Evolutionary conservation across 768 basidiomycete species (phyloP).

Genomic region (Pulveroboletus frians): DNA sequence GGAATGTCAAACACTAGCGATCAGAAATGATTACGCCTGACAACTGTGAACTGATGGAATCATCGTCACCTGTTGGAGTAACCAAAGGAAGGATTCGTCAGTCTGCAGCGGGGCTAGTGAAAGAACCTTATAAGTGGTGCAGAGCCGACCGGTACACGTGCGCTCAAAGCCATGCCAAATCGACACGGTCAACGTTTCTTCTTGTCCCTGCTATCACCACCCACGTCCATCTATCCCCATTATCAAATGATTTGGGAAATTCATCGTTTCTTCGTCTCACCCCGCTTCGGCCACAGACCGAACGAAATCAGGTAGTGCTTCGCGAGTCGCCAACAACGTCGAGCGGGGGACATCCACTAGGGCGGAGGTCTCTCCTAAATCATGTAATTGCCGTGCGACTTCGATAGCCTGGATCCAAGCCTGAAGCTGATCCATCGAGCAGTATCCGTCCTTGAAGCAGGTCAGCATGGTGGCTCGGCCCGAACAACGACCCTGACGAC

Average conservation of each 20-base stretch:
- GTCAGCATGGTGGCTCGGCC: conserved; percentile 32
- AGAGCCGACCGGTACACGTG: neutral
- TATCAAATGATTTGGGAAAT: conserved; percentile 23
- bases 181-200: conserved; percentile 15
- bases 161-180: too few species aligned
- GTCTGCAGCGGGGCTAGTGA: too few species aligned
- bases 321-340: conserved; percentile 9
- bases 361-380: neutral
- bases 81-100: neutral
- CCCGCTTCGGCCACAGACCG: conserved; percentile 23
- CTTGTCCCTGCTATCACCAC: conserved; percentile 8
- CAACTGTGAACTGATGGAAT: neutral
- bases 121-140: too few species aligned
- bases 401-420: conserved; percentile 43
- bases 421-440: conserved; percentile 44
- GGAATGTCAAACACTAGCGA: neutral
- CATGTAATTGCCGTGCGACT: conserved; percentile 6
- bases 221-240: conserved; percentile 6
- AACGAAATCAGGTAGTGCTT: conserved; percentile 17
- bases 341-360: conserved; percentile 6
- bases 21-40: too few species aligned
- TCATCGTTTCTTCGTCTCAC: conserved; percentile 34
- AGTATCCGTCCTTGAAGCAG: conserved; percentile 48
- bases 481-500: neutral
- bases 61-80: neutral